A percentile compares a stretch with the other conserved stretches of the same genome.
Conservation (phyloP, 2,329 filamentous ascomycete species). For the Nothophoma quercina region DNA sequence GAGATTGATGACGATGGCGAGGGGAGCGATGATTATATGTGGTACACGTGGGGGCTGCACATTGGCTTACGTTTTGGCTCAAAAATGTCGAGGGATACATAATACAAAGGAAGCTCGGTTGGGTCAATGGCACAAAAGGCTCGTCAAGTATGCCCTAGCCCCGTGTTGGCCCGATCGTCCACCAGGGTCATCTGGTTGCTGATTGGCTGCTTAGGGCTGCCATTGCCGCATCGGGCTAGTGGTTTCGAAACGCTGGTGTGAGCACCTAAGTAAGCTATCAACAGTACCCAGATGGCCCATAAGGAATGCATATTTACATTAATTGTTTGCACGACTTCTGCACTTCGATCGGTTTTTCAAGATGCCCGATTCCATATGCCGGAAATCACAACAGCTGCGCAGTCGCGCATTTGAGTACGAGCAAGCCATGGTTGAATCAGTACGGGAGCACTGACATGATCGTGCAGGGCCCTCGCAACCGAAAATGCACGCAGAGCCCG, state of each 20-base stretch:
- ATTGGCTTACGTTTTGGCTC: no score
- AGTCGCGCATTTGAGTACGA: slow-evolving; percentile 9
- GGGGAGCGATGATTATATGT: no score
- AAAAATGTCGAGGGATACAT: no score
- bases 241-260: background rate
- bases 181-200: background rate
- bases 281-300: slow-evolving; percentile 9
- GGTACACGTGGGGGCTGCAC: no score
- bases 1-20: no score
- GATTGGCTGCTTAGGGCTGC: background rate
- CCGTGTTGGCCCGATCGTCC: no score
- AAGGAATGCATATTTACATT: background rate
- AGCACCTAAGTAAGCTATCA: slow-evolving; percentile 14
- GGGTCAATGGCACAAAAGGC: no score
- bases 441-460: background rate
- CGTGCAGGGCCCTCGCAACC: background rate
- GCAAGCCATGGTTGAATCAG: background rate
- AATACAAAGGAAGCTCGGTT: no score
- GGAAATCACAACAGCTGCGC: background rate
- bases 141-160: no score
- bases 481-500: background rate
- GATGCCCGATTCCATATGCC: background rate
- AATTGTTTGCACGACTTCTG: background rate
- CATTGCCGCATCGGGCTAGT: background rate
- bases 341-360: background rate